Evolutionary conservation across 345 rosid genomes (phyloP).

Genomic region (Ailanthus altissimus): DNA sequence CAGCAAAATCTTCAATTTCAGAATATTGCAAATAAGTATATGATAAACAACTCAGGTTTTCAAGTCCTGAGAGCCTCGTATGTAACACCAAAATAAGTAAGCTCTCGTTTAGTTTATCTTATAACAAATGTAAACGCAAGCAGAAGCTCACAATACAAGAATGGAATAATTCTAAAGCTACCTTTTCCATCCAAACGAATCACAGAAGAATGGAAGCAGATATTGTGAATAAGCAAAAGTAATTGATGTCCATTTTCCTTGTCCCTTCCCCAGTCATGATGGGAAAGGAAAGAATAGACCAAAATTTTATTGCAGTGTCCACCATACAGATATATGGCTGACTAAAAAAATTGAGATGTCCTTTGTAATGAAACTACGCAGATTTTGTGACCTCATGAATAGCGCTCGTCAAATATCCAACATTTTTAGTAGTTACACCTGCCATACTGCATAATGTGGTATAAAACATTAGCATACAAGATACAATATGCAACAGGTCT

Average conservation of each 20-base stretch:
- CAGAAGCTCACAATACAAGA: neutral
- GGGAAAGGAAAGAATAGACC: neutral
- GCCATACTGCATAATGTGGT: slow-evolving; percentile 71
- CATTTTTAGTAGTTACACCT: slow-evolving; percentile 81
- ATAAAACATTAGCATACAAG: slow-evolving; percentile 15
- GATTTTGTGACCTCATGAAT: slow-evolving; percentile 78
- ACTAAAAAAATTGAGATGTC: neutral
- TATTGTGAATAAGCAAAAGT: neutral
- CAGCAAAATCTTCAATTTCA: neutral
- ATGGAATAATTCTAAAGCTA: neutral
- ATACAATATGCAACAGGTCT: neutral
- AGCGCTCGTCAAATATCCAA: slow-evolving; percentile 83
- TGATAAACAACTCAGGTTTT: neutral
- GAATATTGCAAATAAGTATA: neutral
- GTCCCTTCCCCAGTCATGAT: neutral
- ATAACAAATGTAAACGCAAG: neutral
- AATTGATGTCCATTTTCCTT: neutral
- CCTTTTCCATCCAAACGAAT: neutral
- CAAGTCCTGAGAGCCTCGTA: neutral
- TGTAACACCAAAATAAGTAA: neutral
- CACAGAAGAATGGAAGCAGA: neutral
- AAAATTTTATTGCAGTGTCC: slow-evolving; percentile 3
- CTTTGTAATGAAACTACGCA: slow-evolving; percentile 18
- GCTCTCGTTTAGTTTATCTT: neutral
- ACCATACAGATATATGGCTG: neutral